Evolutionary conservation across 2,329 filamentous ascomycete genomes (phyloP).

Genomic region (Scedosporium boydii): DNA sequence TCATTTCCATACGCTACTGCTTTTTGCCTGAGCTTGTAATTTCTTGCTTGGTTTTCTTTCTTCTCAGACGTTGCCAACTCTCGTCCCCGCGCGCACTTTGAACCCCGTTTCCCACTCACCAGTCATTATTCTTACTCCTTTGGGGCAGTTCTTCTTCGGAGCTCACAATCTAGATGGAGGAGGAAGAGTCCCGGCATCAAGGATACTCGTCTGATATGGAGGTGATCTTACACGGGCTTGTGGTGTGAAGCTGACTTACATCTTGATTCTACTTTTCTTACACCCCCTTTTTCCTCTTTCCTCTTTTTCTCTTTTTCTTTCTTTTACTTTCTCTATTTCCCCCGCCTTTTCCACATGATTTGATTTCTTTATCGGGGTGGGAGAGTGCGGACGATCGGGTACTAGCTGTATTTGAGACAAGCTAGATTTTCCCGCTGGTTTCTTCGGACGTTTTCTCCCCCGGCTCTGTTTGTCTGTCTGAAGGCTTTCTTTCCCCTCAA

Average conservation of each 20-base stretch:
- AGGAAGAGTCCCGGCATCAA: too few relatives aligned
- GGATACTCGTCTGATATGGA: too few relatives aligned
- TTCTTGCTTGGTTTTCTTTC: too few relatives aligned
- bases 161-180: too few relatives aligned
- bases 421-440: neutral
- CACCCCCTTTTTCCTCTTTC: conserved; percentile 8
- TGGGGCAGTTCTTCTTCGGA: too few relatives aligned
- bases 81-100: too few relatives aligned
- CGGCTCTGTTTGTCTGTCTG: neutral
- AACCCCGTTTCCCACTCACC: too few relatives aligned
- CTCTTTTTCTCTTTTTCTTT: conserved; percentile 2
- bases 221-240: neutral
- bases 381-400: neutral
- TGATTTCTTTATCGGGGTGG: neutral
- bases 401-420: neutral
- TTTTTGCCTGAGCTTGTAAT: too few relatives aligned
- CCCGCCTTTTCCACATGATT: neutral
- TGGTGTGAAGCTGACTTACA: neutral
- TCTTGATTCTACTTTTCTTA: conserved; percentile 7
- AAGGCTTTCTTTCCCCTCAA: neutral
- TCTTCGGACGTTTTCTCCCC: neutral
- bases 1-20: too few relatives aligned
- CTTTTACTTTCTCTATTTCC: conserved; percentile 3
- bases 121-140: too few relatives aligned
- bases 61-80: too few relatives aligned